These are phyloP conservation scores for Xylaria sp. DNA, from an alignment of 2,329 filamentous ascomycete genomes.

Conservation along the genomic window DNA sequence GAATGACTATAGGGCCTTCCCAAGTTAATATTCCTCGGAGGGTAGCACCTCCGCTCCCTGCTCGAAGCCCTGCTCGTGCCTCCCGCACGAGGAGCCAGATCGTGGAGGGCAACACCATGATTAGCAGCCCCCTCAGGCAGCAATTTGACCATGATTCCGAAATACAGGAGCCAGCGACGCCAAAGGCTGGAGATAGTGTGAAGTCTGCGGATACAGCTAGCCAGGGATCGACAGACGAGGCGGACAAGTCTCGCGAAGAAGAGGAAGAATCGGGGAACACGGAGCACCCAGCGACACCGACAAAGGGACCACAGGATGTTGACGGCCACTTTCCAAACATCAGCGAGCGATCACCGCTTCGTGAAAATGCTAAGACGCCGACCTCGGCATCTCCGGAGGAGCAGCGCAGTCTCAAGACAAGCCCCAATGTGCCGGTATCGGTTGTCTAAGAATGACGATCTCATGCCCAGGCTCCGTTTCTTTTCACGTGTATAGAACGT, in stretches of 20 bases:
- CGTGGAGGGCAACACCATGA: slow-evolving; percentile 56
- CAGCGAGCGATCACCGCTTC: slow-evolving; percentile 18
- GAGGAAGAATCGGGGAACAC: background rate
- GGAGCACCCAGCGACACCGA: slow-evolving; percentile 10
- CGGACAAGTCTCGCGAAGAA: background rate
- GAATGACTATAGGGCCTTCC: slow-evolving; percentile 62
- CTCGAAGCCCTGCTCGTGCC: slow-evolving; percentile 70
- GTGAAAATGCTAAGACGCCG: slow-evolving; percentile 9
- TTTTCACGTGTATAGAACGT: slow-evolving; percentile 27
- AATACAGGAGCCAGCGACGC: slow-evolving; percentile 28
- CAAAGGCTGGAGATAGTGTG: slow-evolving; percentile 26
- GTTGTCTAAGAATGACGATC: slow-evolving; percentile 21
- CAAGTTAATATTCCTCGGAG: slow-evolving; percentile 83
- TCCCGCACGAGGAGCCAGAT: slow-evolving; percentile 60
- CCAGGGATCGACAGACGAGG: background rate
- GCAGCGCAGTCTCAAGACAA: slow-evolving; percentile 16
- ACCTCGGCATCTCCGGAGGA: slow-evolving; percentile 12
- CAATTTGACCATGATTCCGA: slow-evolving; percentile 44
- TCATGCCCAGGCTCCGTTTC: slow-evolving; percentile 15
- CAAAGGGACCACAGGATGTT: slow-evolving; percentile 5
- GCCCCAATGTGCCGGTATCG: slow-evolving; percentile 21
- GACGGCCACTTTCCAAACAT: slow-evolving; percentile 10
- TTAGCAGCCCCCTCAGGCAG: slow-evolving; percentile 55
- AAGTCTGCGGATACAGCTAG: slow-evolving; percentile 4
- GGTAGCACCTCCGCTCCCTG: slow-evolving; percentile 74